phyloP scores from a whole-genome alignment of 139 green algal genomes.

The Picochlorum sp. region DNA sequence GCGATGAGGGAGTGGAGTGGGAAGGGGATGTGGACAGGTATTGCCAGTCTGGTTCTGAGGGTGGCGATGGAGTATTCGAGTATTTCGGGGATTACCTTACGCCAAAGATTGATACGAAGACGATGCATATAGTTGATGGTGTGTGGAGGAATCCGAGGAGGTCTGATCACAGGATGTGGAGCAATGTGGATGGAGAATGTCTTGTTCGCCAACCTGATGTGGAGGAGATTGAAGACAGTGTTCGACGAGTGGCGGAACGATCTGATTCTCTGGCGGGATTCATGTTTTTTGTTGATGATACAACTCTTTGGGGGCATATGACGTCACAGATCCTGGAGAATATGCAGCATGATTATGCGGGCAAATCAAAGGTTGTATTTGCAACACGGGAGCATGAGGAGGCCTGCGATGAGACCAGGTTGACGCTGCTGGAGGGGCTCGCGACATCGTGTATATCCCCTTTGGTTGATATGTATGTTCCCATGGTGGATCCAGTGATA shows the following conservation, averaged over 20 bases:
- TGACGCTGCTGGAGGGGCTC: constrained; percentile 25
- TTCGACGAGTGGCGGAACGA: constrained; percentile 43
- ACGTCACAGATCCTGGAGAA: constrained; percentile 30
- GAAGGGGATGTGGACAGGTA: too few relatives aligned
- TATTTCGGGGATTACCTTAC: constrained; percentile 73
- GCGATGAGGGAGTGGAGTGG: too few relatives aligned
- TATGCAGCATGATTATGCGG: constrained; percentile 40
- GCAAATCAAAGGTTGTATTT: constrained; percentile 33
- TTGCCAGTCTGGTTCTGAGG: too few relatives aligned
- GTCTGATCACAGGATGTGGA: constrained; percentile 2
- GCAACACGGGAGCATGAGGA: neutral
- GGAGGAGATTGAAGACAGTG: constrained; percentile 40
- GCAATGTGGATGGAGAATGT: constrained; percentile 33
- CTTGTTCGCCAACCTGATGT: constrained; percentile 2
- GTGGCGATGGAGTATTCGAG: neutral
- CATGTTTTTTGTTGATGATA: constrained; percentile 54
- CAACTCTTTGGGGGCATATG: constrained; percentile 42
- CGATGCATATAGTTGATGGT: constrained; percentile 36
- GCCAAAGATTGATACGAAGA: constrained; percentile 37
- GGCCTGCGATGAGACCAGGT: neutral
- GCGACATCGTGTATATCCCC: constrained; percentile 18
- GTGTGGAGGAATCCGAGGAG: constrained; percentile 29
- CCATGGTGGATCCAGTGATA: constrained; percentile 19
- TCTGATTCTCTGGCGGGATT: constrained; percentile 54
- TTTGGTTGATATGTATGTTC: constrained; percentile 33